Evolutionary conservation across 1,284 basidiomycete species (phyloP).

Genomic region (Cryptococcus floricola): DNA sequence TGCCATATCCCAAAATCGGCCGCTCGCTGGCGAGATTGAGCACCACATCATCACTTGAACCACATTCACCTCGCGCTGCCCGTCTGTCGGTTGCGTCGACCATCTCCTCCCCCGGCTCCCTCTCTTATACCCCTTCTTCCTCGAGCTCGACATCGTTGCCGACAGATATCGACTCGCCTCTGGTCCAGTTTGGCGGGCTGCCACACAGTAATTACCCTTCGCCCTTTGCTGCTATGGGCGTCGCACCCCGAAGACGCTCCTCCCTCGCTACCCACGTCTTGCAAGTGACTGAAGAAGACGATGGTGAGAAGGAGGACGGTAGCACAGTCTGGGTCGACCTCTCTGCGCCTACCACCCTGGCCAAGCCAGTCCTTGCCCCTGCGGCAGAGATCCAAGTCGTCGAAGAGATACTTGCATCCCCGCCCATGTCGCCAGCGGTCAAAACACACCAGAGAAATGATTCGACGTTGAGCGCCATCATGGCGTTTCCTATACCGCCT

Average conservation of each 20-base stretch:
- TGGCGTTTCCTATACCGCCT: slow-evolving; percentile 14
- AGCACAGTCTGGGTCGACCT: slow-evolving; percentile 12
- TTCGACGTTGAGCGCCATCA: slow-evolving; percentile 13
- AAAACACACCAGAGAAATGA: slow-evolving; percentile 7
- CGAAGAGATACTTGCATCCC: not conserved
- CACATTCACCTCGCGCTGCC: not conserved
- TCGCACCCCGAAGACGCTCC: slow-evolving; percentile 3
- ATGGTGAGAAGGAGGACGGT: slow-evolving; percentile 3
- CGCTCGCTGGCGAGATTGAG: slow-evolving; percentile 8
- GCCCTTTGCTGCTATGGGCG: slow-evolving; percentile 8
- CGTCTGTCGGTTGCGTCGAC: not conserved
- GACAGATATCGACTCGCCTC: not conserved
- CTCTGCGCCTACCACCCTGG: slow-evolving; percentile 10
- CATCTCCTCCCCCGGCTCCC: not conserved
- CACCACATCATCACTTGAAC: not conserved
- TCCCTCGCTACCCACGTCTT: slow-evolving; percentile 1
- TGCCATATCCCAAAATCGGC: slow-evolving; percentile 18
- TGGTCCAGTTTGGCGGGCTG: not conserved
- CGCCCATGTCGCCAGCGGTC: not conserved
- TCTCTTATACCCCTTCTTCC: slow-evolving; percentile 2
- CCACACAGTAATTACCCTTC: not conserved
- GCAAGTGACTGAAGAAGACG: not conserved
- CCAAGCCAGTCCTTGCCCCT: not conserved
- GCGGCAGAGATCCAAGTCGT: not conserved
- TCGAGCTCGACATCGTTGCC: not conserved